phyloP scores from a whole-genome alignment of 2,329 filamentous ascomycete species.

The Cladorrhinum sp. region DNA sequence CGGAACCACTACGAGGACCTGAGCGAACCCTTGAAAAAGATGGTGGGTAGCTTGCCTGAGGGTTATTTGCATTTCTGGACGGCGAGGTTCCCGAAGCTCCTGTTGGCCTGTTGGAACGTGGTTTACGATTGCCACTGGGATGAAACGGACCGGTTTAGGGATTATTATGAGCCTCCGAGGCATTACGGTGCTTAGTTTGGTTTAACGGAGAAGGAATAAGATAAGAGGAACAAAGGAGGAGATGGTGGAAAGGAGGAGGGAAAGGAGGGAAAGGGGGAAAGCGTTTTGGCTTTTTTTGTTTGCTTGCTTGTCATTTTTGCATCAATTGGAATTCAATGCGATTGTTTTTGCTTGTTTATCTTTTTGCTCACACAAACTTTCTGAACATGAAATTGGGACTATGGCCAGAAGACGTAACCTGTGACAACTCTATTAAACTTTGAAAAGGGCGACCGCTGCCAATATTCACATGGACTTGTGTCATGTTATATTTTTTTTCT shows the following conservation, averaged over 20 bases:
- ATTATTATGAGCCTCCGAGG: constrained; percentile 59
- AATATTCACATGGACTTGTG: too few species aligned
- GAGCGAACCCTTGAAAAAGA: constrained; percentile 68
- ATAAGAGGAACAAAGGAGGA: too few species aligned
- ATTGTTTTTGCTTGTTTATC: not conserved
- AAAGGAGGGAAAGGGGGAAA: too few species aligned
- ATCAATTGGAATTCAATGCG: not conserved
- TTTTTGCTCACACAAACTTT: not conserved
- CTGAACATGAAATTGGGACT: too few species aligned
- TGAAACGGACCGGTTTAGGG: constrained; percentile 62
- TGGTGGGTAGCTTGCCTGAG: constrained; percentile 70
- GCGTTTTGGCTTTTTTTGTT: not conserved
- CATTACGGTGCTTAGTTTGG: too few species aligned
- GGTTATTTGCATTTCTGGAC: constrained; percentile 87
- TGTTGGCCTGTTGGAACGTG: constrained; percentile 76
- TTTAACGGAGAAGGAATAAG: too few species aligned
- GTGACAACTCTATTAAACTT: too few species aligned
- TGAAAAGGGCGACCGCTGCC: too few species aligned
- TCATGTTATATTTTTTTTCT: too few species aligned
- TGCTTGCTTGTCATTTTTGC: not conserved
- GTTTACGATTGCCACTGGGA: constrained; percentile 65
- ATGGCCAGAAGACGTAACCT: too few species aligned
- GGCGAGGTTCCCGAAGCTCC: constrained; percentile 68
- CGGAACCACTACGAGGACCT: constrained; percentile 98
- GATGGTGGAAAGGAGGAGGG: too few species aligned